Percentiles rank a stretch among this genome's conserved stretches.
These are phyloP conservation scores for Cyanodermella asteris DNA, from an alignment of 2,329 filamentous ascomycete species.

Conservation along the genomic window DNA sequence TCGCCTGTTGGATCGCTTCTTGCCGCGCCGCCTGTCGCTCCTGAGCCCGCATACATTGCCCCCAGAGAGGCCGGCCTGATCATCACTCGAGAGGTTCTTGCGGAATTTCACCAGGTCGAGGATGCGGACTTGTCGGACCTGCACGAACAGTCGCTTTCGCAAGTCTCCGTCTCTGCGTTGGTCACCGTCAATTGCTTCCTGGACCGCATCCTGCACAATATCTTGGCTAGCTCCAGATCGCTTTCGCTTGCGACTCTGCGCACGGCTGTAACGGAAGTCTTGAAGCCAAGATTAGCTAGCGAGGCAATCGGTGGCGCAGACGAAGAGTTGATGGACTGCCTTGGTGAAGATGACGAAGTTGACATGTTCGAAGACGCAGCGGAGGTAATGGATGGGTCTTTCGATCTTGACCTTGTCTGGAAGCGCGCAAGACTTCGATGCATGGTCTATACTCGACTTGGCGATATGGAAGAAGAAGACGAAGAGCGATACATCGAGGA, in stretches of 20 bases:
- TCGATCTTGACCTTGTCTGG: conserved; percentile 86
- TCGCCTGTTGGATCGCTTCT: conserved; percentile 35
- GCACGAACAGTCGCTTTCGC: conserved; percentile 43
- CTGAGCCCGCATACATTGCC: conserved; percentile 71
- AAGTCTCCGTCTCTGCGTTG: conserved; percentile 52
- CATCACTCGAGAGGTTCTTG: conserved; percentile 69
- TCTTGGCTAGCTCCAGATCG: conserved; percentile 60
- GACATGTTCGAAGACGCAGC: conserved; percentile 30
- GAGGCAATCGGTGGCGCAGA: conserved; percentile 68
- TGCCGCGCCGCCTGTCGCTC: conserved; percentile 49
- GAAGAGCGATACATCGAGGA: conserved; percentile 69
- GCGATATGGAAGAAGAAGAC: conserved; percentile 94
- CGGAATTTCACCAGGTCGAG: conserved; percentile 55
- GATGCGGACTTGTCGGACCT: conserved; percentile 48
- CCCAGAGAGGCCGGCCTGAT: conserved; percentile 74
- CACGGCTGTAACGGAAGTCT: conserved; percentile 62
- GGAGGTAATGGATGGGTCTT: conserved; percentile 36
- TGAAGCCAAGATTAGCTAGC: conserved; percentile 73
- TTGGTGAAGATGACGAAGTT: conserved; percentile 55
- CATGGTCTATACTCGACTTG: conserved; percentile 95
- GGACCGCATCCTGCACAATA: conserved; percentile 79
- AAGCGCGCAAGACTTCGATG: conserved; percentile 79
- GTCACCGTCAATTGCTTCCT: conserved; percentile 74
- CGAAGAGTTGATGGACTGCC: conserved; percentile 69
- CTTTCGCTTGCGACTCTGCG: conserved; percentile 55